A percentile compares a stretch with the other conserved stretches of the same genome.
These are phyloP conservation scores for Monilinia fructigena DNA, from an alignment of 2,329 filamentous ascomycete species.

Conservation along the genomic window DNA sequence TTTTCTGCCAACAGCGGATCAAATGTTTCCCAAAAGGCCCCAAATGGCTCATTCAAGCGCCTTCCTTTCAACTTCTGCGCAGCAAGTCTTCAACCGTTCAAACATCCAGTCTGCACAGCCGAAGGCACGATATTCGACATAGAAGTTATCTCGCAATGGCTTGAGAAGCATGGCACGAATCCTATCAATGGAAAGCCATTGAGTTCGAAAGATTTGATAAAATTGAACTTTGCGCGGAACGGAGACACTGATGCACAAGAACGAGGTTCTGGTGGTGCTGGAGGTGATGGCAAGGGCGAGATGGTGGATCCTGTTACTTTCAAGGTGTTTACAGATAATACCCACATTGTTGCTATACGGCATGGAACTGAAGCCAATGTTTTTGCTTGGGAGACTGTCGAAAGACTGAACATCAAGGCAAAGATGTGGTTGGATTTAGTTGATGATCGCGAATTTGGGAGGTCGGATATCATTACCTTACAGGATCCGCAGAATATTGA, in stretches of 20 bases:
- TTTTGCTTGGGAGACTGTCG: slow-evolving; percentile 93
- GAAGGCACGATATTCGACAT: slow-evolving; percentile 92
- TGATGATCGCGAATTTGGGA: slow-evolving; percentile 79
- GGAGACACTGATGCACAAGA: slow-evolving; percentile 60
- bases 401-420: slow-evolving; percentile 91
- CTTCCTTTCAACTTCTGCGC: slow-evolving; percentile 98
- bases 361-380: slow-evolving; percentile 86
- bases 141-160: slow-evolving; percentile 90
- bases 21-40: slow-evolving; percentile 60
- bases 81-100: slow-evolving; percentile 90
- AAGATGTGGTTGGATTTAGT: slow-evolving; percentile 95
- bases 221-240: slow-evolving; percentile 89
- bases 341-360: slow-evolving; percentile 86
- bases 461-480: slow-evolving; percentile 91
- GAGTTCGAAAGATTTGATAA: slow-evolving; percentile 79
- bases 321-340: slow-evolving; percentile 97
- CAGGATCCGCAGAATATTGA: slow-evolving; percentile 93
- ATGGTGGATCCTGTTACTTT: slow-evolving; percentile 95
- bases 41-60: slow-evolving; percentile 70
- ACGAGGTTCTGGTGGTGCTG: slow-evolving; percentile 50
- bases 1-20: slow-evolving; percentile 79
- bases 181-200: slow-evolving; percentile 81
- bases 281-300: slow-evolving; percentile 65
- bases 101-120: slow-evolving; percentile 86
- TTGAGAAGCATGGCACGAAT: slow-evolving; percentile 90